These are phyloP conservation scores for Prunus salicina DNA, from an alignment of 306 rosid species.

Conservation along the genomic window DNA sequence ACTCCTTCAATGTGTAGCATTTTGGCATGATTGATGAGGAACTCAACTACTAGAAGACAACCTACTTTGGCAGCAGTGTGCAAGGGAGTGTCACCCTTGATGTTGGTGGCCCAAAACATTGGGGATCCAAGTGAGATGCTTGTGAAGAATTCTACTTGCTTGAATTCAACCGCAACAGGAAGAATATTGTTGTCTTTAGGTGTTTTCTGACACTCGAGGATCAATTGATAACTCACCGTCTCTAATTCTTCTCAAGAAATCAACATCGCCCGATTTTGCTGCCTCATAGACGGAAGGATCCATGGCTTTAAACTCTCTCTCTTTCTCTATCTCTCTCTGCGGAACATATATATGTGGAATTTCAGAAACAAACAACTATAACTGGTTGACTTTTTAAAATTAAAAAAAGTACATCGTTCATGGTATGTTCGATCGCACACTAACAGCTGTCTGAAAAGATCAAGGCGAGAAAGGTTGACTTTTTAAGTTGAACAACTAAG, in stretches of 20 bases:
- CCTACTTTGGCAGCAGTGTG: slow-evolving; percentile 18
- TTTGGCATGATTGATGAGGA: not conserved
- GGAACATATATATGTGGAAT: no score
- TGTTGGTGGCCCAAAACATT: not conserved
- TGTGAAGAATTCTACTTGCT: not conserved
- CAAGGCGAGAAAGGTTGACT: no score
- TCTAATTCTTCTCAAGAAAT: not conserved
- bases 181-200: not conserved
- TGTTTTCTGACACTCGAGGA: not conserved
- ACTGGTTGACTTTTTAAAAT: no score
- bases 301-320: not conserved
- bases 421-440: no score
- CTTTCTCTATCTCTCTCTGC: no score
- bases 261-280: not conserved
- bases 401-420: no score
- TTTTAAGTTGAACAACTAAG: no score
- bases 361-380: no score
- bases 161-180: slow-evolving; percentile 4
- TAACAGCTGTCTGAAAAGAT: no score
- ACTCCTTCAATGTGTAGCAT: not conserved
- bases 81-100: slow-evolving; percentile 12
- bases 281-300: not conserved
- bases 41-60: not conserved
- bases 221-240: not conserved
- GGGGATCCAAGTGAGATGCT: not conserved